A percentile compares a stretch with the other conserved stretches of the same genome.
Conservation (phyloP, 2,329 filamentous ascomycete genomes). For the Colletotrichum simmondsii region DNA sequence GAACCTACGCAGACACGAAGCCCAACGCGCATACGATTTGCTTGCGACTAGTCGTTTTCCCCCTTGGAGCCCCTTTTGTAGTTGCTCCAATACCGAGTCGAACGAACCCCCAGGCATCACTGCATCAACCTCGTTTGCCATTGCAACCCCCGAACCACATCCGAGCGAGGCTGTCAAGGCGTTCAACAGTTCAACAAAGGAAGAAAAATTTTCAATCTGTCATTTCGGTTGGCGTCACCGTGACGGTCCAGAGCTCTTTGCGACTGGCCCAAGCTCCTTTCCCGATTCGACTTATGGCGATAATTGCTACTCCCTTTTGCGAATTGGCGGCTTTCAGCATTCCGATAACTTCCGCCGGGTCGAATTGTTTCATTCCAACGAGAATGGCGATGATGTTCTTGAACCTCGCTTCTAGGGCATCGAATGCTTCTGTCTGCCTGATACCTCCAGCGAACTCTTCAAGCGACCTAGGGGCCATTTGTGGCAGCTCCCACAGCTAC, state of each 20-base stretch:
- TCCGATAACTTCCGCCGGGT: background rate
- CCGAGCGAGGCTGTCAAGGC: background rate
- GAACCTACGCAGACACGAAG: background rate
- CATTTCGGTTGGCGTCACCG: conserved; percentile 22
- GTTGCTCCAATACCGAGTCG: background rate
- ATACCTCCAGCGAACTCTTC: too few relatives aligned
- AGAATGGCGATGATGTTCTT: background rate
- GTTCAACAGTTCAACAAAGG: background rate
- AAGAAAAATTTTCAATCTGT: background rate
- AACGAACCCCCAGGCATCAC: background rate
- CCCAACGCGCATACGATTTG: background rate
- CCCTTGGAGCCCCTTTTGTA: background rate
- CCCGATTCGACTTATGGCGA: conserved; percentile 2
- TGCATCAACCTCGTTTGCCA: background rate
- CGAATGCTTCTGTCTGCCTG: background rate
- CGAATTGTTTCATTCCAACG: background rate
- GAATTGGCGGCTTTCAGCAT: background rate
- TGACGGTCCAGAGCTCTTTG: background rate
- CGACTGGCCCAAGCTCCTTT: conserved; percentile 29
- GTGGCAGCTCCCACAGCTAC: too few relatives aligned
- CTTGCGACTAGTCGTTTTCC: background rate
- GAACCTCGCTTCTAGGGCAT: background rate
- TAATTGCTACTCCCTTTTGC: conserved; percentile 1
- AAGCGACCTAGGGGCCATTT: too few relatives aligned
- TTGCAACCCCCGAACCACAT: background rate